Evolutionary conservation across 2,329 filamentous ascomycete genomes (phyloP).

Genomic region (Huntiella moniliformis): DNA sequence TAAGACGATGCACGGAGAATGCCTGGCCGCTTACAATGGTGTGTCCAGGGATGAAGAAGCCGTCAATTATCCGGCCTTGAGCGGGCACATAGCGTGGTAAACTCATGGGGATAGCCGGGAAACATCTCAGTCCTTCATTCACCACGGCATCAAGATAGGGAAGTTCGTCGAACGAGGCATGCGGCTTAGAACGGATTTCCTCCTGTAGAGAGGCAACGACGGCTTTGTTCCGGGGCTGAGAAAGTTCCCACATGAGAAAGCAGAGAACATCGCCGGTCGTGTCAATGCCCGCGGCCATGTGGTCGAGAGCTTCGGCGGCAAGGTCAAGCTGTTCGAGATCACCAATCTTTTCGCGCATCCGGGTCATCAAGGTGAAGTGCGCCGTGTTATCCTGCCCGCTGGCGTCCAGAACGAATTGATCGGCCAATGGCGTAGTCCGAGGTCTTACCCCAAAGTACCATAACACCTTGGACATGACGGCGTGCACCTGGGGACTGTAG

Average conservation of each 20-base stretch:
- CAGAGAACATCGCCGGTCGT: slow-evolving; percentile 52
- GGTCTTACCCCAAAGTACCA: slow-evolving; percentile 30
- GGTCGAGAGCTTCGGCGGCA: slow-evolving; percentile 51
- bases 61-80: slow-evolving; percentile 36
- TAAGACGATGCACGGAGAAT: slow-evolving; percentile 39
- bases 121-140: slow-evolving; percentile 41
- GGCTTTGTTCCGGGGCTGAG: slow-evolving; percentile 32
- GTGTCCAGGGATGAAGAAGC: slow-evolving; percentile 30
- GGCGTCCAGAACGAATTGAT: slow-evolving; percentile 37
- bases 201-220: slow-evolving; percentile 33
- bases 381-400: slow-evolving; percentile 27
- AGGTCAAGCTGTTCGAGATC: slow-evolving; percentile 32
- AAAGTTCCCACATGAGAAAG: slow-evolving; percentile 55
- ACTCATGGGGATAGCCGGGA: slow-evolving; percentile 47
- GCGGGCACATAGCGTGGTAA: slow-evolving; percentile 39
- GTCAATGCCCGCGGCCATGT: slow-evolving; percentile 54
- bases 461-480: slow-evolving; percentile 26
- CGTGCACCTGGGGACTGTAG: slow-evolving; percentile 35
- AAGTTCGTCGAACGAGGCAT: slow-evolving; percentile 28
- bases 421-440: slow-evolving; percentile 37
- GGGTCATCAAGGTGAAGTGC: slow-evolving; percentile 37
- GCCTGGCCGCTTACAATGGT: slow-evolving; percentile 43
- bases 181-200: slow-evolving; percentile 29
- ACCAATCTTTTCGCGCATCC: slow-evolving; percentile 32
- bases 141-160: slow-evolving; percentile 45